Evolutionary conservation across 2,329 filamentous ascomycete species (phyloP), one percentile per base, ranked within the genome.

Genomic region (Coleophoma crateriformis): DNA sequence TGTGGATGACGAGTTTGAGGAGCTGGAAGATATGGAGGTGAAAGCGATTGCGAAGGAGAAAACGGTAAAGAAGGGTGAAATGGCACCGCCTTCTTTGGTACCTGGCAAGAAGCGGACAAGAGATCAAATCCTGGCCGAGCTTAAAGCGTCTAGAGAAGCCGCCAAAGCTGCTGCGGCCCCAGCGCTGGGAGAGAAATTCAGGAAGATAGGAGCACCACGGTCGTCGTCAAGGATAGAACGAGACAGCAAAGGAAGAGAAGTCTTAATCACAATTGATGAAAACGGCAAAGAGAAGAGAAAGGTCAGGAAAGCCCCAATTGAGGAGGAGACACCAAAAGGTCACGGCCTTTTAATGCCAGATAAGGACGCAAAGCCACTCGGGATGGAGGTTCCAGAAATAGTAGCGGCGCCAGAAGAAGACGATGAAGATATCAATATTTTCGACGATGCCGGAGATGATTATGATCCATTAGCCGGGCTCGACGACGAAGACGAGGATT

Each of bases 251-350:
- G 82, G 82, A 1, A 71, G 81, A 44, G 80, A 85, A 57, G 78
- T 85, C 11, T 68, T 85, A 52, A 84, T 86, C 45, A 81, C 84
- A 13, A 71, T 84, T 15, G 82, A 85, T 56, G 81, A 85, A 54
- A 76, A 85, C 60, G 82, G 82, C 0, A 77, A 83, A 55, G 82
- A 84, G 65, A 84, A 83, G 64, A 72, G 81, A 49, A 86, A 84
- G 61, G 74, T 85, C 33, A 75, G 81, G 48, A 83, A 78, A 59
- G 54, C 75, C 10, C 72, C 73, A 45, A 66, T 68, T 2, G 67
- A 66, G 43, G 67, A 71, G 44, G 63, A 67, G 34, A 53, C 64
- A 46, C 57, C 61, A 46, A 70, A 70, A 54, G 56, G 66, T 43
- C 66, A 65, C 32, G 74, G 71, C 22, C 66, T 82, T 22, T 66